A percentile compares a stretch with the other conserved stretches of the same genome.
phyloP scores from a whole-genome alignment of 345 rosid species.

The Clarkia xantiana region DNA sequence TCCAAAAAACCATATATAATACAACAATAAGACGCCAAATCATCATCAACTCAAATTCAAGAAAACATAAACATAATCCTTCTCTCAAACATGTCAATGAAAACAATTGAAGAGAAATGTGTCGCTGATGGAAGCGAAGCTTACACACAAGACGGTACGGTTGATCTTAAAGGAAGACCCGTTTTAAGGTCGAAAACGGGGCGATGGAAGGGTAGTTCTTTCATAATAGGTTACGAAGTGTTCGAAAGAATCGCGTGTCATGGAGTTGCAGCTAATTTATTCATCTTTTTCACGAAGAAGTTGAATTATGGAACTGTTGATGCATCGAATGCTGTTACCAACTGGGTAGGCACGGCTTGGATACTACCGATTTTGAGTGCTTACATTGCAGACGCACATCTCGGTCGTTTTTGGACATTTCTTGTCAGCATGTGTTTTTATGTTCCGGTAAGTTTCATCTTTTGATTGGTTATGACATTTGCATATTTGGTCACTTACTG shows the following conservation, averaged over 20 bases:
- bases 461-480: too few species aligned
- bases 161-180: conserved; percentile 39
- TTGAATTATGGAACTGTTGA: conserved; percentile 52
- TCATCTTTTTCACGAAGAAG: conserved; percentile 28
- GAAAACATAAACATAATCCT: too few species aligned
- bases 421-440: conserved; percentile 27
- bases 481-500: background rate
- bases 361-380: conserved; percentile 46
- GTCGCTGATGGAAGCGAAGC: conserved; percentile 15
- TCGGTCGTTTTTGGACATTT: conserved; percentile 54
- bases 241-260: conserved; percentile 64
- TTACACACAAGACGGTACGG: conserved; percentile 41
- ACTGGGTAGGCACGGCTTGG: conserved; percentile 52
- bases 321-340: conserved; percentile 48
- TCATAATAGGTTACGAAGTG: conserved; percentile 46
- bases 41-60: too few species aligned
- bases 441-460: conserved; percentile 20
- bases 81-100: too few species aligned
- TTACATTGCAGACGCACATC: conserved; percentile 46
- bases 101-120: too few species aligned
- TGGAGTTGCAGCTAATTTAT: conserved; percentile 51
- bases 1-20: too few species aligned
- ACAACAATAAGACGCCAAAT: too few species aligned
- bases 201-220: conserved; percentile 46
- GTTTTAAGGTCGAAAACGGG: conserved; percentile 38